These are phyloP conservation scores for Orbilia quercus DNA, from an alignment of 2,329 filamentous ascomycete species.

Conservation along the genomic window DNA sequence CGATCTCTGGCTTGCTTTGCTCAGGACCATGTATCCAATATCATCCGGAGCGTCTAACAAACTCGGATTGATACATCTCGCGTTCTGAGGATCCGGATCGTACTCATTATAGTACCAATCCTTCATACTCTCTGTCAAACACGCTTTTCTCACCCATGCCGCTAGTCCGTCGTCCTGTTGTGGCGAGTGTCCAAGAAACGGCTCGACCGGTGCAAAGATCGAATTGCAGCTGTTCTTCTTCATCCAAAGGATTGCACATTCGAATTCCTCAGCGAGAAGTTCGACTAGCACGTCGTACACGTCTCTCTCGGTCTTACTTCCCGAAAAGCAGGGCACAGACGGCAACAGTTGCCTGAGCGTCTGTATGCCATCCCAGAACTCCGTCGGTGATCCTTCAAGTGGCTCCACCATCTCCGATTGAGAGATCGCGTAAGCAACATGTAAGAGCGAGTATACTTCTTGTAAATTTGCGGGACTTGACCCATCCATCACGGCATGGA, in stretches of 20 bases:
- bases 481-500: conserved; percentile 1
- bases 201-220: conserved; percentile 1
- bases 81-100: background rate
- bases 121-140: conserved; percentile 2
- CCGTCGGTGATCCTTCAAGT: background rate
- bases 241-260: conserved; percentile 12
- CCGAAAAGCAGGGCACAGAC: background rate
- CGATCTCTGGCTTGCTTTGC: background rate
- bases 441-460: conserved; percentile 5
- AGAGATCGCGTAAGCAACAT: conserved; percentile 10
- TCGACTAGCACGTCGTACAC: background rate
- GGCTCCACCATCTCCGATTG: conserved; percentile 1
- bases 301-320: background rate
- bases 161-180: background rate
- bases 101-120: background rate
- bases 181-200: background rate
- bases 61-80: background rate
- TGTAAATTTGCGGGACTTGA: background rate
- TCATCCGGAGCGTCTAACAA: background rate
- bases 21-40: background rate
- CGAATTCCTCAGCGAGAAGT: conserved; percentile 13
- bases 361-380: conserved; percentile 4
- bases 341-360: background rate
- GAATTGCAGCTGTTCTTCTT: background rate
- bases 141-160: conserved; percentile 4